Evolutionary conservation across 768 basidiomycete species (phyloP).

Genomic region (Cystofilobasidium bisporidii): DNA sequence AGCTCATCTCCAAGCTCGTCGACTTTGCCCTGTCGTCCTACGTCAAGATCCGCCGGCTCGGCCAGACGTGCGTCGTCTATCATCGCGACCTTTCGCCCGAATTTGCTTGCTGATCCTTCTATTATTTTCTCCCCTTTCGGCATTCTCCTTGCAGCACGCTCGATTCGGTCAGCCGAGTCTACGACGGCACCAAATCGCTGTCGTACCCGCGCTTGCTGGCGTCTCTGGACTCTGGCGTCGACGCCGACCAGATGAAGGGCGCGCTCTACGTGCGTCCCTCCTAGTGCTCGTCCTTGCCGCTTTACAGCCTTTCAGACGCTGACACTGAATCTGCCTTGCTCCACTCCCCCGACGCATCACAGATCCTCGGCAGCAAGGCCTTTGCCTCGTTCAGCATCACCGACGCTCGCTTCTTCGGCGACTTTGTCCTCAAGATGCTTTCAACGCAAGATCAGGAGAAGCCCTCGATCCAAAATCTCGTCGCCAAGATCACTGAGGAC

Average conservation of each 20-base stretch:
- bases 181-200: conserved; percentile 41
- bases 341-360: not conserved
- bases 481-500: conserved; percentile 55
- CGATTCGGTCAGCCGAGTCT: conserved; percentile 26
- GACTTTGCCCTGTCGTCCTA: conserved; percentile 72
- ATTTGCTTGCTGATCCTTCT: too few species aligned
- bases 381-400: conserved; percentile 24
- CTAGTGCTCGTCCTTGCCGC: conserved; percentile 42
- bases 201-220: conserved; percentile 32
- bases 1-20: conserved; percentile 55
- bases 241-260: conserved; percentile 88
- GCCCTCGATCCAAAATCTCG: conserved; percentile 67
- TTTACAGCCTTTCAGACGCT: not conserved
- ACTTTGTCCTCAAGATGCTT: conserved; percentile 21
- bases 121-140: not conserved
- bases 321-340: too few species aligned
- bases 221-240: conserved; percentile 51
- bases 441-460: conserved; percentile 54
- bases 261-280: conserved; percentile 64
- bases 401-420: conserved; percentile 17
- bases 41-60: conserved; percentile 56
- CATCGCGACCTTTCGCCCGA: conserved; percentile 1
- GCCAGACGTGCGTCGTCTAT: conserved; percentile 38
- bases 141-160: not conserved
- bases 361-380: not conserved